phyloP scores from a whole-genome alignment of 2,329 filamentous ascomycete genomes.

The Trichoderma lentiforme region DNA sequence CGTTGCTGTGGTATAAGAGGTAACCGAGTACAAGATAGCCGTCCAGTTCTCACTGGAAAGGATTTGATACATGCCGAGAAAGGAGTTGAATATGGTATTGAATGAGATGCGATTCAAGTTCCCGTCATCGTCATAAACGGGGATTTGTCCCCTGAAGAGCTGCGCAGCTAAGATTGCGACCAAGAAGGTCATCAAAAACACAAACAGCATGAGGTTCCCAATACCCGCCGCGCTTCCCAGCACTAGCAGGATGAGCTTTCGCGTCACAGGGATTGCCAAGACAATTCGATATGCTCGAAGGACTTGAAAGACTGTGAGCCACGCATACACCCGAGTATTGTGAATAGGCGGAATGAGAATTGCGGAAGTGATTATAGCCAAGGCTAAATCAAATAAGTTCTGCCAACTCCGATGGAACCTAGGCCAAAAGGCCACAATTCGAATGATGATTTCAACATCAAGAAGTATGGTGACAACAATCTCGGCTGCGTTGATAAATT shows the following conservation, averaged over 20 bases:
- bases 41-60: slow-evolving; percentile 98
- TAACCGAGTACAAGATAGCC: slow-evolving; percentile 76
- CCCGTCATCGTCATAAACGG: slow-evolving; percentile 56
- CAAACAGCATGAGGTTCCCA: slow-evolving; percentile 89
- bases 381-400: slow-evolving; percentile 75
- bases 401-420: slow-evolving; percentile 69
- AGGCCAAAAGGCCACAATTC: slow-evolving; percentile 76
- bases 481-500: slow-evolving; percentile 71
- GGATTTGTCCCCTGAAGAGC: slow-evolving; percentile 84
- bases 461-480: slow-evolving; percentile 73
- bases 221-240: slow-evolving; percentile 91
- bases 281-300: slow-evolving; percentile 89
- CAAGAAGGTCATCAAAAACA: slow-evolving; percentile 92
- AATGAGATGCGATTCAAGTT: slow-evolving; percentile 71
- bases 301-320: slow-evolving; percentile 91
- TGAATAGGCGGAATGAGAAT: slow-evolving; percentile 83
- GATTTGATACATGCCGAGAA: slow-evolving; percentile 96
- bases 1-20: slow-evolving; percentile 59
- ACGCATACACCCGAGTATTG: slow-evolving; percentile 72
- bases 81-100: slow-evolving; percentile 88
- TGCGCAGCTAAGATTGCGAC: slow-evolving; percentile 91
- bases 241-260: slow-evolving; percentile 81
- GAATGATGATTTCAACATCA: slow-evolving; percentile 75
- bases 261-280: slow-evolving; percentile 80
- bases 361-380: slow-evolving; percentile 77